Evolutionary conservation across 139 green algal species (phyloP).

Genomic region (Picochlorum sp.): DNA sequence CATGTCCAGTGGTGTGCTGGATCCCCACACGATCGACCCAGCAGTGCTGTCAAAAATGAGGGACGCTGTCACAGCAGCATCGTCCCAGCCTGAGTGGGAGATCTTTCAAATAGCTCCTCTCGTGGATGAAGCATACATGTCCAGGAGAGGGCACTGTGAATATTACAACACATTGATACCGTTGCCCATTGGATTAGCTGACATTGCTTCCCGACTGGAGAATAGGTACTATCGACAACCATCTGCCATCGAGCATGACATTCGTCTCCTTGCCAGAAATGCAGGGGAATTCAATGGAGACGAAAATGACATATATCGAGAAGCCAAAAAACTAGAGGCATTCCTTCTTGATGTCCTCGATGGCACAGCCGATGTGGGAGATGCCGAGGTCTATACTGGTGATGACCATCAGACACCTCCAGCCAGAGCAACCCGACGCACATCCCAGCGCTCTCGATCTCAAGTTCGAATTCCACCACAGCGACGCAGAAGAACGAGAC

Average conservation of each 20-base stretch:
- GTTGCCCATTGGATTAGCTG: constrained; percentile 37
- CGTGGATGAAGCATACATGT: constrained; percentile 12
- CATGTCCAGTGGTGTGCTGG: background rate
- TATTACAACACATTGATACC: constrained; percentile 30
- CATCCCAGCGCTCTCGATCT: background rate
- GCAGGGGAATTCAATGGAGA: constrained; percentile 39
- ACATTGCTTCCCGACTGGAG: constrained; percentile 27
- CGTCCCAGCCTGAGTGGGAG: constrained; percentile 2
- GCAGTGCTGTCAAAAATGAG: constrained; percentile 5
- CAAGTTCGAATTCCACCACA: no score
- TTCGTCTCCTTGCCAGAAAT: constrained; percentile 33
- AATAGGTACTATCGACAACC: constrained; percentile 37
- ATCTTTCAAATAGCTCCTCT: constrained; percentile 17
- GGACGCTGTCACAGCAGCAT: background rate
- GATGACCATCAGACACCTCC: background rate
- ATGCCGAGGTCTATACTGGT: background rate
- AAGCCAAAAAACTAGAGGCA: constrained; percentile 6
- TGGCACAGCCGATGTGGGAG: background rate
- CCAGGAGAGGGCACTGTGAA: background rate
- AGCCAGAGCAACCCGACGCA: background rate
- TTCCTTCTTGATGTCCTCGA: constrained; percentile 15
- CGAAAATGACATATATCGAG: constrained; percentile 17
- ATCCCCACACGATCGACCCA: background rate
- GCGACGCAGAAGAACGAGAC: no score
- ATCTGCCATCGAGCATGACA: constrained; percentile 30